Evolutionary conservation across 768 basidiomycete species (phyloP), one percentile per base, ranked within the genome.

Genomic region (Exsudoporus frostii): DNA sequence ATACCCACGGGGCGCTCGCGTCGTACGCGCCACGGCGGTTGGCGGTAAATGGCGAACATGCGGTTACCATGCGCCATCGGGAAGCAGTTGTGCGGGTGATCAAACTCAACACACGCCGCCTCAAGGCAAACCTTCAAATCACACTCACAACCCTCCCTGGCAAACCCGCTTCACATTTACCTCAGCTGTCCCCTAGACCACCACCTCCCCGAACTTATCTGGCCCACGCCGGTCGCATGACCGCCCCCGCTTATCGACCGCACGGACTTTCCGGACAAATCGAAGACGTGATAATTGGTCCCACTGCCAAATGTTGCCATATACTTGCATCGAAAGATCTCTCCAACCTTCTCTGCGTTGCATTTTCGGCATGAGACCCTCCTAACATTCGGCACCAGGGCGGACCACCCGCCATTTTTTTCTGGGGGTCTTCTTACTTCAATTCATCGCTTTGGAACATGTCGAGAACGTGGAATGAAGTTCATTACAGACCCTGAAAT

Each of bases 381-480:
- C 61, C 52, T 59, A 50, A 54, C 43, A 10, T 52, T 54, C 58
- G 54, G 53, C 51, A 45, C 11, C 29, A 50, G 1, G 48, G 56
- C 56, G 38, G 62, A 46, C 40, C 39, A 50, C 49, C 56, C 51
- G 45, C 57, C 48, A 1, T 43, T 55, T 62, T 65, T 66, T 69
- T 68, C 56, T 60, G 66, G 69, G 68, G 69, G 59, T 53, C 20
- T 52, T 62, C 60, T 70, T 70, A 70, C 70, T 68, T 68, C 70
- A 71, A 60, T 57, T 22, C 45, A 49, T 61, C 60, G 54, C 58
- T 48, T 56, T 58, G n/a, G 17, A 38, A 43, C 56, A 56, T 46
- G 59, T 48, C 61, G 64, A 57, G 68, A 70, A 56, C 60, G 40
- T 55, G 39, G 24, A 52, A 19, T 38, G 52, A 52, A 45, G 38